Percentiles rank a stretch among this genome's conserved stretches.
Conservation (phyloP, 2,329 filamentous ascomycete species). For the Pseudocercospora pini-densiflorae region DNA sequence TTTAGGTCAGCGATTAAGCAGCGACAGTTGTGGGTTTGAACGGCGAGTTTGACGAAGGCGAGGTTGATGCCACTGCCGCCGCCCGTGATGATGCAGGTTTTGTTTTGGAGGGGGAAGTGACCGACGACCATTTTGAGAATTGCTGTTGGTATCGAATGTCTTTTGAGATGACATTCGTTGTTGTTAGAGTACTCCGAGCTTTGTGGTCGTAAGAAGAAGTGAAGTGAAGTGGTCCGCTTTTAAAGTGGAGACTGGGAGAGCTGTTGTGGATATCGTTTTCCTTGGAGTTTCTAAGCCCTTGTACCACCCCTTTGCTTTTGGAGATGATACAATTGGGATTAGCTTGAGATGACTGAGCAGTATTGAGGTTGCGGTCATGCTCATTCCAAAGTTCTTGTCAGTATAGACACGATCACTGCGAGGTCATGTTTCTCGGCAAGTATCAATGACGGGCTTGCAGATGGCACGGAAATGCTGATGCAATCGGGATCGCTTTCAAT, state of each 20-base stretch:
- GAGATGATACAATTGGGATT: neutral
- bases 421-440: neutral
- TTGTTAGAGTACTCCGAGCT: neutral
- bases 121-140: slow-evolving; percentile 30
- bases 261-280: neutral
- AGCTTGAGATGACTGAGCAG: neutral
- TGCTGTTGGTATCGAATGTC: neutral
- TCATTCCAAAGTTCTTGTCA: neutral
- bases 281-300: neutral
- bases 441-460: no score
- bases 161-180: neutral
- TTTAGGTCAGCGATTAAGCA: slow-evolving; percentile 44
- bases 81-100: slow-evolving; percentile 34
- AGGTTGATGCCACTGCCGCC: slow-evolving; percentile 36
- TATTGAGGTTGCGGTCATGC: neutral
- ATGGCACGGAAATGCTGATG: neutral
- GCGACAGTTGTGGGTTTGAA: slow-evolving; percentile 30
- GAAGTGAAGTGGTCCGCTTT: neutral
- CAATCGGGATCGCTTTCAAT: neutral
- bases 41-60: slow-evolving; percentile 28
- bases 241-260: neutral
- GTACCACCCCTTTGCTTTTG: neutral
- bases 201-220: neutral
- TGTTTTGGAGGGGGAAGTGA: slow-evolving; percentile 29
- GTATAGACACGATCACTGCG: neutral